Percentiles rank a stretch among this genome's conserved stretches.
phyloP scores from a whole-genome alignment of 2,329 filamentous ascomycete species.

The Neofusicoccum parvum region DNA sequence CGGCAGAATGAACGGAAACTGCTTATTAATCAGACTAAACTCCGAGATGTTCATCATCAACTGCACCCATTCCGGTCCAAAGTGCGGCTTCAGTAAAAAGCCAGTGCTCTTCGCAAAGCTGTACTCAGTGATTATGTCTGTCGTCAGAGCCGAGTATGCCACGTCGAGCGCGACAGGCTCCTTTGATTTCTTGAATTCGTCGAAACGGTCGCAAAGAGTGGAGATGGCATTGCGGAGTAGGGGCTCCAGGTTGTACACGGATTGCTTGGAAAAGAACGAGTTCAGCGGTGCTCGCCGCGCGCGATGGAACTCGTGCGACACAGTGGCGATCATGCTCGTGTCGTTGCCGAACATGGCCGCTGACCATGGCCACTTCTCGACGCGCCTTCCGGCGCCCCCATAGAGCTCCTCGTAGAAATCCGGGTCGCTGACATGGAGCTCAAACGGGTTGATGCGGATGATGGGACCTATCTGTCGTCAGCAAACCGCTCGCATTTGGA shows the following conservation, averaged over 20 bases:
- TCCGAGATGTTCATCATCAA: background rate
- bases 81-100: constrained; percentile 25
- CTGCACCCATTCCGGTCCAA: constrained; percentile 15
- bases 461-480: constrained; percentile 29
- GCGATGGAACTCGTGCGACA: constrained; percentile 27
- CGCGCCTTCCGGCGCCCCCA: background rate
- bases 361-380: constrained; percentile 25
- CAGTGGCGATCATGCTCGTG: constrained; percentile 23
- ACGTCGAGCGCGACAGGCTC: constrained; percentile 16
- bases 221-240: constrained; percentile 25
- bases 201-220: constrained; percentile 27
- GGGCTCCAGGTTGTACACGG: constrained; percentile 28
- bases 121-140: constrained; percentile 27
- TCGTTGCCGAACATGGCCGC: constrained; percentile 25
- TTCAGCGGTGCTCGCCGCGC: constrained; percentile 28
- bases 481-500: background rate
- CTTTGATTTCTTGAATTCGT: constrained; percentile 12
- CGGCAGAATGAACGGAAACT: constrained; percentile 13
- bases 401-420: constrained; percentile 28
- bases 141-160: constrained; percentile 22
- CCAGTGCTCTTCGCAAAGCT: constrained; percentile 26
- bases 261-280: constrained; percentile 31
- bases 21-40: constrained; percentile 10
- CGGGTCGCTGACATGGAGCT: constrained; percentile 33
- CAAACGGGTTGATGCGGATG: constrained; percentile 36